Base-by-base conservation (phyloP, 1,139 yeast genomes). In the Yamadazyma triangularis region DNA sequence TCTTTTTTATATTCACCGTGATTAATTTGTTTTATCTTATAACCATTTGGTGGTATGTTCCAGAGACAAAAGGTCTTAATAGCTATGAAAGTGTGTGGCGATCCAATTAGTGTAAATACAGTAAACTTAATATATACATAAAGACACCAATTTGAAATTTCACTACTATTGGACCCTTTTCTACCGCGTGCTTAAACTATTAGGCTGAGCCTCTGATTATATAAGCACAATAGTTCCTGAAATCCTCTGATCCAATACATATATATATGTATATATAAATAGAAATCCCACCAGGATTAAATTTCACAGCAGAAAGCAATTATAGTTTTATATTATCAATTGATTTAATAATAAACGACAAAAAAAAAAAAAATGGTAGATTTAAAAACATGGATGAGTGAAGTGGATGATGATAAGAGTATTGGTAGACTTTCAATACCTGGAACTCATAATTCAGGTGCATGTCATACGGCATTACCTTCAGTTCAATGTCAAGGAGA, bases 401-500 rank as follows among this genome's bases (percentile, higher is more conserved):
- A 70, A 10, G 50, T 81, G 35, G 57, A 63, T 36, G 85, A 79
- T 52, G 64, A 77, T 52, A 61, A 70, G 25, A 50, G 51, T 24
- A 41, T 83, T 29, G 64, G 81, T 6, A 60, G 69, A 41, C 64
- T 84, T 35, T 66, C 89, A 0, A 65, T 83, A 35, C 88, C 93
- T 4, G 94, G 93, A 11, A 82, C 93, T 12, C 94, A 84, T 60
- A 83, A 83, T 50, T 70, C 86, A 20, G 87, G 84, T 9, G 91
- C 93, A 8, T 75, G 74, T 47, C 79, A 80, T 53, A 60, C 73
- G n/a, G 82, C 91, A 1, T 64, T 82, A 31, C 91, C 91, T 13
- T 77, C 87, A 0, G 91, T 83, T 21, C 82, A 79, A 51, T 84
- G 94, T 54, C 94, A 84, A 53, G 85, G 79, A 13, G 74, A 64